These are phyloP conservation scores for Tilletia caries DNA, from an alignment of 1,284 basidiomycete genomes.

Conservation along the genomic window DNA sequence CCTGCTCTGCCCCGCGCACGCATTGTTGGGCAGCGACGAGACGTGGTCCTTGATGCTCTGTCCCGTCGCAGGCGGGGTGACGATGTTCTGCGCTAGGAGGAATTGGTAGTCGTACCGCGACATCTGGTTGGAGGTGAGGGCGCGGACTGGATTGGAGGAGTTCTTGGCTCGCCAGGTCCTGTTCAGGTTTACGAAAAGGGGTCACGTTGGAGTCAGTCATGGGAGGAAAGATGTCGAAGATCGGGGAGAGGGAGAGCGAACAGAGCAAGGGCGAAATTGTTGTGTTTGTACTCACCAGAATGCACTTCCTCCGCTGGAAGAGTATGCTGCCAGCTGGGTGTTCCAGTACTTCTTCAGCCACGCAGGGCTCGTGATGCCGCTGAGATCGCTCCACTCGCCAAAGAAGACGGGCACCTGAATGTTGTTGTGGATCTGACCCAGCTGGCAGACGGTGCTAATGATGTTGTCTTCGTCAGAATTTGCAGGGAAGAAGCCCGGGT, in stretches of 20 bases:
- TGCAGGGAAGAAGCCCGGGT: slow-evolving; percentile 19
- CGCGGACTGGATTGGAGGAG: slow-evolving; percentile 24
- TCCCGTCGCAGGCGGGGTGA: slow-evolving; percentile 24
- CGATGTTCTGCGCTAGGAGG: slow-evolving; percentile 24
- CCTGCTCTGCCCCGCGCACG: slow-evolving; percentile 2
- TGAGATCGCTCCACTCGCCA: slow-evolving; percentile 42
- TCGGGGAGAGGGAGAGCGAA: neutral
- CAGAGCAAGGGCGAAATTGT: too few species aligned
- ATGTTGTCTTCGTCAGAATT: neutral
- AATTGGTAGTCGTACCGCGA: slow-evolving; percentile 35
- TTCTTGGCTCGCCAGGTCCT: slow-evolving; percentile 24
- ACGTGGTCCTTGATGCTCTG: neutral
- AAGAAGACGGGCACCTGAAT: slow-evolving; percentile 37
- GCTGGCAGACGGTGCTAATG: slow-evolving; percentile 15
- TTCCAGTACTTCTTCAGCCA: slow-evolving; percentile 30
- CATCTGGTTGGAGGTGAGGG: slow-evolving; percentile 22
- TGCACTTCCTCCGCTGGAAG: slow-evolving; percentile 45
- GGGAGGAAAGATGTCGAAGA: neutral
- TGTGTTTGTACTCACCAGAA: slow-evolving; percentile 45
- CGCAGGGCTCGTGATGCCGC: slow-evolving; percentile 24
- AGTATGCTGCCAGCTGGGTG: slow-evolving; percentile 42
- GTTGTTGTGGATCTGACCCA: slow-evolving; percentile 16
- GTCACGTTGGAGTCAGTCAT: neutral
- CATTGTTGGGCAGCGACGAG: neutral
- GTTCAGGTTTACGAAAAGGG: neutral